A percentile compares a stretch with the other conserved stretches of the same genome.
These are phyloP conservation scores for Colletotrichum sp. DNA, from an alignment of 2,329 filamentous ascomycete species.

Conservation along the genomic window DNA sequence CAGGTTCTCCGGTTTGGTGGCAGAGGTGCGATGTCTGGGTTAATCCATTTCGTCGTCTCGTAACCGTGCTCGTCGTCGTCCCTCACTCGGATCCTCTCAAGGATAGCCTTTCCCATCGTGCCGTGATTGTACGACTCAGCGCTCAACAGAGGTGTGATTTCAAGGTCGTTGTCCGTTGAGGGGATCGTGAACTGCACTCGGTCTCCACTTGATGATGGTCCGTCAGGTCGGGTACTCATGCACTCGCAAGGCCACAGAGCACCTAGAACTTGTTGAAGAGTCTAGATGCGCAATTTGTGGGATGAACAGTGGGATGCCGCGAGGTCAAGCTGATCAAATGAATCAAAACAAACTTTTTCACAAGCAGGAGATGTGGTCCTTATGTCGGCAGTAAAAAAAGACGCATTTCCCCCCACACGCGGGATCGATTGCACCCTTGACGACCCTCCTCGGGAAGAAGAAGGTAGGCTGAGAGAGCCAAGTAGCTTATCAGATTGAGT, in stretches of 20 bases:
- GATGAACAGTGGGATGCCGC: not conserved
- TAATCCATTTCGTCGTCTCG: conserved; percentile 54
- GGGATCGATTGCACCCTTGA: not conserved
- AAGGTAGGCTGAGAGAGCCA: not conserved
- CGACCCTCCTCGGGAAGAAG: not conserved
- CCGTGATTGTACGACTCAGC: not conserved
- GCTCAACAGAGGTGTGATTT: not conserved
- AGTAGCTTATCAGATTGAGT: conserved; percentile 16
- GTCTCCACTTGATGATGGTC: not conserved
- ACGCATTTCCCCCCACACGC: not conserved
- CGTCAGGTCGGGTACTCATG: not conserved
- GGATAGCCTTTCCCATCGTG: conserved; percentile 1
- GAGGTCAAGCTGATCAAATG: not conserved
- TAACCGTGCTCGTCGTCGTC: conserved; percentile 21
- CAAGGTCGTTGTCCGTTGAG: not conserved
- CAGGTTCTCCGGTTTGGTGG: conserved; percentile 50
- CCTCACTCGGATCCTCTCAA: conserved; percentile 13
- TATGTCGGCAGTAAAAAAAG: conserved; percentile 7
- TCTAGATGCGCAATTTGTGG: not conserved
- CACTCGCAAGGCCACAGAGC: not conserved
- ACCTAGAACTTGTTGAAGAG: not conserved
- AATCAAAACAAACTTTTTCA: not conserved
- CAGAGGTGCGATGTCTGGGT: conserved; percentile 45
- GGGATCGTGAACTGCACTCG: not conserved
- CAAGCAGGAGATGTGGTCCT: not conserved